Evolutionary conservation across 306 rosid species (phyloP), one percentile per base, ranked within the genome.

Genomic region (Trichosanthes truncata): DNA sequence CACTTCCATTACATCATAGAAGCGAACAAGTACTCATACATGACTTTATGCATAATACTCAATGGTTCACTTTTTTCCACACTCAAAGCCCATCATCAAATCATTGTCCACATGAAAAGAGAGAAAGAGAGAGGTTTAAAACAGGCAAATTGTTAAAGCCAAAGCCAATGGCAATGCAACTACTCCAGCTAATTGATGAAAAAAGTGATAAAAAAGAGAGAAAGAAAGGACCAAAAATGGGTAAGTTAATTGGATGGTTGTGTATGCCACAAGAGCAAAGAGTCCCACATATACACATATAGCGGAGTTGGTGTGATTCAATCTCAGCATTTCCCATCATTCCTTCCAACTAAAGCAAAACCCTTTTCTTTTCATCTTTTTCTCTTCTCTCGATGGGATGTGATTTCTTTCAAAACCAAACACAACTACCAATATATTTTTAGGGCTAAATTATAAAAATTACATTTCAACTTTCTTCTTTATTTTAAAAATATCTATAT

Each of bases 331-430:
- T 21, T 17, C 23, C 26, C 74, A 36, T 67, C 49, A 20, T 68
- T 68, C 75, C 75, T 68, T 68, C 52, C 11, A 38, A 68, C 29
- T 41, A 68, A 68, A 68, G 52, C 75, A 68, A 68, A 38, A 40
- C 53, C 74, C 74, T 38, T 67, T 67, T 20, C 5, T 6, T 33
- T 62, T 62, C 7, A 0, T 17, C 33, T 63, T 63, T 63, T 3
- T 62, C 74, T 18, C 14, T 17, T 9, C 49, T 36, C 26, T 67
- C 3, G 35, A 41, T 68, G 52, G 20, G 75, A 41, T 12, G 20
- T 67, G 29, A 36, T 38, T 67, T 67, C 74, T 67, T 67, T 40
- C 18, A 0, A 20, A 25, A 36, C 33, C 51, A 40, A 20, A 38
- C 33, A 38, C 49, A 66, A 38, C 26, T 36, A 66, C 31, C 17